A percentile compares a stretch with the other conserved stretches of the same genome.
Evolutionary conservation across 768 basidiomycete genomes (phyloP).

Genomic region (Boletus rubroflammeus): DNA sequence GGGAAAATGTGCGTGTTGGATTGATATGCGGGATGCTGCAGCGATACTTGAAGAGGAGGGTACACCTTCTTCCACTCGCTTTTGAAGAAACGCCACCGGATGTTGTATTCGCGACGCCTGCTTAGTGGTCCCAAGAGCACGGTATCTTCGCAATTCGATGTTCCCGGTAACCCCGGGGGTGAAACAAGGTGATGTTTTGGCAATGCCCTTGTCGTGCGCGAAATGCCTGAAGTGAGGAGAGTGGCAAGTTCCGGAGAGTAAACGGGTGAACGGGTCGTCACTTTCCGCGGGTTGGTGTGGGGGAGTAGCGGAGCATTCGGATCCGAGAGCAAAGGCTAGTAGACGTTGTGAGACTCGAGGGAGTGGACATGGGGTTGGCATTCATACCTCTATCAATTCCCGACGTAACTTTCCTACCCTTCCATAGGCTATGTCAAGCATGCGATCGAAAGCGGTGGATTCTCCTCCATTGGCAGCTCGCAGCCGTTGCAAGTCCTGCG

Average conservation of each 20-base stretch:
- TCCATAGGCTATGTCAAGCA: conserved; percentile 73
- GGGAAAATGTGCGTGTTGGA: conserved; percentile 10
- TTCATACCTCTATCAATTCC: conserved; percentile 60
- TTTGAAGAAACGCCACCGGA: conserved; percentile 63
- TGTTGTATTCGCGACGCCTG: conserved; percentile 71
- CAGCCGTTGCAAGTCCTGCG: conserved; percentile 52
- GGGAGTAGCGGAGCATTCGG: conserved; percentile 39
- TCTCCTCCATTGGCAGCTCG: conserved; percentile 52
- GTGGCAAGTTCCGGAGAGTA: conserved; percentile 61
- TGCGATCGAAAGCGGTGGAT: conserved; percentile 46
- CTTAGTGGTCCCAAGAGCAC: conserved; percentile 60
- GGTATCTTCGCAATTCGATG: conserved; percentile 57
- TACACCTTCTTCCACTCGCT: conserved; percentile 50
- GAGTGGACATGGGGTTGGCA: neutral
- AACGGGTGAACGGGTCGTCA: conserved; percentile 57
- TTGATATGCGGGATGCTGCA: conserved; percentile 15
- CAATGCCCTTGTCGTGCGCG: conserved; percentile 47
- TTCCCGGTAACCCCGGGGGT: conserved; percentile 57
- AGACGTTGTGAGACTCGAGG: conserved; percentile 7
- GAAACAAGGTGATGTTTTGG: conserved; percentile 36
- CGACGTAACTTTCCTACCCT: conserved; percentile 66
- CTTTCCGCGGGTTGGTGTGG: conserved; percentile 48
- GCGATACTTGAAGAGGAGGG: conserved; percentile 57
- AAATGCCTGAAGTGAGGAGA: conserved; percentile 52
- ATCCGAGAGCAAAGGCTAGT: conserved; percentile 55